Conservation (phyloP, 345 rosid species). For the Bruguiera gymnorhiza region DNA sequence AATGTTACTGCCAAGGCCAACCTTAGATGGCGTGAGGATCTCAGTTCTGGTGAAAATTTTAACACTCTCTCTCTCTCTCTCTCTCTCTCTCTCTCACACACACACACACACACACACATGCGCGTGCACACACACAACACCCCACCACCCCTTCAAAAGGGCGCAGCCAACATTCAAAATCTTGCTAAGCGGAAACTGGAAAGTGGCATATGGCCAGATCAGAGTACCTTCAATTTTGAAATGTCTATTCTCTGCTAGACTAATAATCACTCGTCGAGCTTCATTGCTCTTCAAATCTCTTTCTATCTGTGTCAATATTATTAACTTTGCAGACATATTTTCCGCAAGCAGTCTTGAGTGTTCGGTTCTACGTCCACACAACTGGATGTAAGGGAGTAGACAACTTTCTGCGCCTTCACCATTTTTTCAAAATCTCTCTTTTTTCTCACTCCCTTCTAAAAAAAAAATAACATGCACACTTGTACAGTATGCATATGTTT, state of each 20-base stretch:
- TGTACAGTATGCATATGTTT: neutral
- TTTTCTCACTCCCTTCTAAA: neutral
- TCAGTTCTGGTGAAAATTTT: no score
- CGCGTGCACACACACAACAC: no score
- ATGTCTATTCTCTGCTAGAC: slow-evolving; percentile 14
- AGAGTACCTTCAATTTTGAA: slow-evolving; percentile 3
- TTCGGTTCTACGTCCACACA: neutral
- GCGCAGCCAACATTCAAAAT: neutral
- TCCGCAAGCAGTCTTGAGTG: neutral
- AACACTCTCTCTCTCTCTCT: no score
- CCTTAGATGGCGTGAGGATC: no score
- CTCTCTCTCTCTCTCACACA: no score
- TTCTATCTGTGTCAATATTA: neutral
- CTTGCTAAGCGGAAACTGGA: neutral
- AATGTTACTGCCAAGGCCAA: neutral
- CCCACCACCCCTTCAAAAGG: neutral
- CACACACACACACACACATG: no score
- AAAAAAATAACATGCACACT: slow-evolving; percentile 9
- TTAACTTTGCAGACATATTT: neutral
- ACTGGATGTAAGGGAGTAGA: neutral
- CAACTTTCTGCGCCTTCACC: neutral
- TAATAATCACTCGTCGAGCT: neutral
- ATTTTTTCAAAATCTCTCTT: neutral
- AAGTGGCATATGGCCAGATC: neutral
- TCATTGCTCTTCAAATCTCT: neutral